Conservation (phyloP, 345 rosid genomes). For the Eucalyptus erythrocorys region DNA sequence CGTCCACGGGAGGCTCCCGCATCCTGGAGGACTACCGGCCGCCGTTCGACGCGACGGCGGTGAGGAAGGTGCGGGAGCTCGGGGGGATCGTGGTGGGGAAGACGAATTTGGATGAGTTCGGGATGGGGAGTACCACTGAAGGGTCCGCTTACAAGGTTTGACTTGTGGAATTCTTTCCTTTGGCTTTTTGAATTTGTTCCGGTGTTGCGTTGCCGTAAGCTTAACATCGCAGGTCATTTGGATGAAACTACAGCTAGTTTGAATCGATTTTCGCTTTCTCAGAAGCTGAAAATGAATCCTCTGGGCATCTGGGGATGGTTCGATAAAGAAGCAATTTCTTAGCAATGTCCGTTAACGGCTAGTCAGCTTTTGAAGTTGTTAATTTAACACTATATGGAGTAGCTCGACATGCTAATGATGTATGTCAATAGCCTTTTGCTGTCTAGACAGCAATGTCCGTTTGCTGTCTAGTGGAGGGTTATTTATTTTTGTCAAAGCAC, state of each 20-base stretch:
- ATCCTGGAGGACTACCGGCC: conserved; percentile 60
- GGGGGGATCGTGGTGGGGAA: conserved; percentile 83
- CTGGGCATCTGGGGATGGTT: not conserved
- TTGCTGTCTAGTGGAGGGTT: not conserved
- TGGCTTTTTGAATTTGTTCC: not conserved
- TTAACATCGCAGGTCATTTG: not conserved
- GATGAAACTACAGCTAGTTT: not conserved
- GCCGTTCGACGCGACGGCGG: conserved; percentile 77
- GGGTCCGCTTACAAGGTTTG: conserved; percentile 75
- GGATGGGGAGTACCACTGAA: conserved; percentile 93
- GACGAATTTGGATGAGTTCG: conserved; percentile 91
- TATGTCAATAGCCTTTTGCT: not conserved
- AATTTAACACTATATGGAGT: not conserved
- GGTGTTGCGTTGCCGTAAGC: not conserved
- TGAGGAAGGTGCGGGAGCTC: conserved; percentile 46
- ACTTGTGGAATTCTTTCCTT: not conserved
- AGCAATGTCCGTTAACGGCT: not conserved
- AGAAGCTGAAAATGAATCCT: not conserved
- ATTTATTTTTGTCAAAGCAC: not conserved
- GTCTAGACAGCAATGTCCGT: too few relatives aligned
- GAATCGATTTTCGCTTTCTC: not conserved
- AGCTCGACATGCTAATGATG: not conserved
- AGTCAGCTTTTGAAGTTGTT: not conserved
- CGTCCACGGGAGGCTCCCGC: conserved; percentile 76
- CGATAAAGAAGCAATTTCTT: not conserved